phyloP scores from a whole-genome alignment of 202 grass and related monocot genomes.

The Miscanthus sacchariflorus region DNA sequence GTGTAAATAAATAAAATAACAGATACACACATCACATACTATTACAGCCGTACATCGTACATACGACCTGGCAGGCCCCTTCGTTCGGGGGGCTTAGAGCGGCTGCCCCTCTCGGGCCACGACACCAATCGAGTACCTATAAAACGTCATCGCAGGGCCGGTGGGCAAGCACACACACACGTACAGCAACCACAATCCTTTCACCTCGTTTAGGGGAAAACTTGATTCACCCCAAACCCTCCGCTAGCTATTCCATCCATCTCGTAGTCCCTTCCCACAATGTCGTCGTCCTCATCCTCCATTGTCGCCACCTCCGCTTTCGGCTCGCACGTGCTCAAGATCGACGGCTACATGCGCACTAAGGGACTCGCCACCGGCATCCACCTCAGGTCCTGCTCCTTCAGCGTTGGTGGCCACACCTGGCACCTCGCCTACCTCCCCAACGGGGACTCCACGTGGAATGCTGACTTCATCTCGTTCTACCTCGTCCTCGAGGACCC shows the following conservation, averaged over 20 bases:
- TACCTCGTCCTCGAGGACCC: conserved; percentile 31
- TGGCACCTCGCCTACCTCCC: conserved; percentile 59
- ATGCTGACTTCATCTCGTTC: conserved; percentile 28
- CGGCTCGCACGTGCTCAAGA: conserved; percentile 17
- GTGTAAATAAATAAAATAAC: too few relatives aligned
- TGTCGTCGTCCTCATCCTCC: neutral
- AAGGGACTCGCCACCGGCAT: conserved; percentile 27
- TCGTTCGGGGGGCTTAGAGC: too few relatives aligned
- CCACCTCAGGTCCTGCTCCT: conserved; percentile 45
- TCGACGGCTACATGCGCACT: conserved; percentile 27
- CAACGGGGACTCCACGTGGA: conserved; percentile 4
- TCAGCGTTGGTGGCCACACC: conserved; percentile 40
- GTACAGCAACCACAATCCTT: too few relatives aligned
- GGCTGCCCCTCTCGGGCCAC: too few relatives aligned
- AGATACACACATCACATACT: too few relatives aligned
- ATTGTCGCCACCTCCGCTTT: neutral
- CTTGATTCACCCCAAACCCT: neutral
- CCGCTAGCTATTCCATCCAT: neutral
- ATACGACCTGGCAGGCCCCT: too few relatives aligned
- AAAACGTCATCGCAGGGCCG: too few relatives aligned
- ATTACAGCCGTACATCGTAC: too few relatives aligned
- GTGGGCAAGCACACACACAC: too few relatives aligned
- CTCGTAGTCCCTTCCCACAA: neutral
- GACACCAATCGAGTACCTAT: too few relatives aligned
- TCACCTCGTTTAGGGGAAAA: too few relatives aligned